Evolutionary conservation across 352 stramenopile species (phyloP), one percentile per base, ranked within the genome.

Genomic region (Phytophthora cactorum): DNA sequence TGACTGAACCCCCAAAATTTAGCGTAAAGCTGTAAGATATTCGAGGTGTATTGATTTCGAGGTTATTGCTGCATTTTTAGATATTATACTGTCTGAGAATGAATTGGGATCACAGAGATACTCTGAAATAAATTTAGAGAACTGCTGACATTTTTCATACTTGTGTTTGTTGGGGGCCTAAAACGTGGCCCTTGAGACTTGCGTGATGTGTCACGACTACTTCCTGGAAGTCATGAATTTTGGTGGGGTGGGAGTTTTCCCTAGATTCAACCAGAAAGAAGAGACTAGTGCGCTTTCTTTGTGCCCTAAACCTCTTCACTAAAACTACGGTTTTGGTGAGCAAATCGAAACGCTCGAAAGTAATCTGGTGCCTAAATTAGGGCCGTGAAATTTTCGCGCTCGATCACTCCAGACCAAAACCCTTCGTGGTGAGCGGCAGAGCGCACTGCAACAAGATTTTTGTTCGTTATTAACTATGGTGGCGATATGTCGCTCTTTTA

Each of bases 241-340:
- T 22, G 27, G 5, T 10, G 25, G 51, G 61, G 31, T 68, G 31
- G 63, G 47, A 60, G n/a, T 3, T n/a, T n/a, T 60, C 36, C 62
- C 63, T 49, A 70, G 39, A 65, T 70, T 70, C 63, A 66, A 69
- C 45, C 17, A 59, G 12, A 47, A 29, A 63, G 52, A 52, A 51
- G 10, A 6, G 38, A 9, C 43, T 3, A 47, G 32, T 53, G 54
- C 29, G 29, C 5, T 29, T 65, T 70, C 54, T 70, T 60, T 66
- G 53, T 47, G 7, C 36, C 45, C 44, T 63, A 63, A 59, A 45
- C 32, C 36, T 43, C 14, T 1, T 11, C 4, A 0, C 2, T 63
- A 72, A 72, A 72, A 55, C 2, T 5, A 25, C 5, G 10, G 9
- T 55, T 68, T 59, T 51, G 22, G 0, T 4, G 8, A 10, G 0